Evolutionary conservation across 176 grass and related monocot genomes (phyloP).

Genomic region (Aechmea fasciata): DNA sequence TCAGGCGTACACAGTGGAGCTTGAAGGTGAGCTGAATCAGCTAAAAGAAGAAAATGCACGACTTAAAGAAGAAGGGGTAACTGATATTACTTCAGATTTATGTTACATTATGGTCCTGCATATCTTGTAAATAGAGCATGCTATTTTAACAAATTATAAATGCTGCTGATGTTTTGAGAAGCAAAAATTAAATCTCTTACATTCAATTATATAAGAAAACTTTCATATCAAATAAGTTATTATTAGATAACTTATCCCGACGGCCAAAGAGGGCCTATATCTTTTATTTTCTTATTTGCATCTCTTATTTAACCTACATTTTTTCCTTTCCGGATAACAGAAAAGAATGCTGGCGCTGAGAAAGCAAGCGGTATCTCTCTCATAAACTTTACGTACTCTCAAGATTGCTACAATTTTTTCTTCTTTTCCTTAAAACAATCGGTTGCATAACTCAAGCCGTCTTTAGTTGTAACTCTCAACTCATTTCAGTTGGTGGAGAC

Average conservation of each 20-base stretch:
- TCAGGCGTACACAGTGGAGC: conserved; percentile 88
- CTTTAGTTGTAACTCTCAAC: neutral
- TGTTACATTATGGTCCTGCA: too few species aligned
- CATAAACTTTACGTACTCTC: neutral
- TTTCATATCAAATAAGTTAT: too few species aligned
- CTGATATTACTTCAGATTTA: neutral
- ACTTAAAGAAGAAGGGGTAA: conserved; percentile 69
- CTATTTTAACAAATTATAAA: too few species aligned
- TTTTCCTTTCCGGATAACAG: conserved; percentile 26
- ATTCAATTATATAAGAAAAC: too few species aligned
- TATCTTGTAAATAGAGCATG: too few species aligned
- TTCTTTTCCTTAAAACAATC: neutral
- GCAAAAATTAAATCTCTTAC: too few species aligned
- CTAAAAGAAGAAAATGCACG: conserved; percentile 79
- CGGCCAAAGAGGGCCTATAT: neutral
- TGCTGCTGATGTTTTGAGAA: too few species aligned
- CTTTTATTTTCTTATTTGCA: neutral
- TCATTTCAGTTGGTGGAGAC: conserved; percentile 40
- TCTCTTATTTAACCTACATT: neutral
- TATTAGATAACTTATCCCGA: neutral
- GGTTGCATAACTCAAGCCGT: neutral
- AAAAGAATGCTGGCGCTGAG: conserved; percentile 31
- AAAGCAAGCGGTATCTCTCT: conserved; percentile 50
- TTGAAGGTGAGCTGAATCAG: conserved; percentile 74
- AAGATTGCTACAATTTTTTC: neutral